These are phyloP conservation scores for Candida boidinii DNA, from an alignment of 805 yeast species.

Conservation along the genomic window DNA sequence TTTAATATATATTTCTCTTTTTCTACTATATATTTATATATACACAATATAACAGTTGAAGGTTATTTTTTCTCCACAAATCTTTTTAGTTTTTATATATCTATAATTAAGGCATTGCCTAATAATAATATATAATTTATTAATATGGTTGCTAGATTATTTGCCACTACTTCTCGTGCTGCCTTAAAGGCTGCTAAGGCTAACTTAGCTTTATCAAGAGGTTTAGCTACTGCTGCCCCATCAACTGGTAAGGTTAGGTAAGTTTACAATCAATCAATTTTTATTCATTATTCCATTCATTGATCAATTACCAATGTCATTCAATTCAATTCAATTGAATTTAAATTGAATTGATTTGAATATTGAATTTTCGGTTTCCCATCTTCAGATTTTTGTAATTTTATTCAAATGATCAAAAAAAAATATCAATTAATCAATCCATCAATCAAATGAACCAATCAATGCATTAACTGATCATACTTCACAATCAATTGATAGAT, in stretches of 20 bases:
- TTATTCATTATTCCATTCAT: too few relatives aligned
- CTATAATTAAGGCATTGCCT: too few relatives aligned
- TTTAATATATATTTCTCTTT: neutral
- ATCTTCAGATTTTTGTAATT: too few relatives aligned
- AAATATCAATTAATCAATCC: neutral
- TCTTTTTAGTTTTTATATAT: too few relatives aligned
- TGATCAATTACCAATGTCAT: too few relatives aligned
- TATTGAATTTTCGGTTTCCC: too few relatives aligned
- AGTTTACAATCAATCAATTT: slow-evolving; percentile 27
- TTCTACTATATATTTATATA: too few relatives aligned
- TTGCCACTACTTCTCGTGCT: slow-evolving; percentile 65
- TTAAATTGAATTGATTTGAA: too few relatives aligned
- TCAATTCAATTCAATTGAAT: too few relatives aligned
- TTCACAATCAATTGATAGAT: neutral
- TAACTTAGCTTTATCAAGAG: slow-evolving; percentile 65
- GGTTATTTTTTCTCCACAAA: too few relatives aligned
- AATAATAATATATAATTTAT: neutral
- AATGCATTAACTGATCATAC: neutral
- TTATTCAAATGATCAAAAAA: too few relatives aligned
- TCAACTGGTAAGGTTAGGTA: slow-evolving; percentile 82
- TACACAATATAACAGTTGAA: too few relatives aligned
- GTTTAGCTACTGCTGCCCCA: slow-evolving; percentile 73
- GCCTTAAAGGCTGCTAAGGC: slow-evolving; percentile 88
- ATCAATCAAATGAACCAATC: neutral
- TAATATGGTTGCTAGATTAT: slow-evolving; percentile 42